Evolutionary conservation across 352 stramenopile species (phyloP).

Genomic region (Phytophthora boehmeriae): DNA sequence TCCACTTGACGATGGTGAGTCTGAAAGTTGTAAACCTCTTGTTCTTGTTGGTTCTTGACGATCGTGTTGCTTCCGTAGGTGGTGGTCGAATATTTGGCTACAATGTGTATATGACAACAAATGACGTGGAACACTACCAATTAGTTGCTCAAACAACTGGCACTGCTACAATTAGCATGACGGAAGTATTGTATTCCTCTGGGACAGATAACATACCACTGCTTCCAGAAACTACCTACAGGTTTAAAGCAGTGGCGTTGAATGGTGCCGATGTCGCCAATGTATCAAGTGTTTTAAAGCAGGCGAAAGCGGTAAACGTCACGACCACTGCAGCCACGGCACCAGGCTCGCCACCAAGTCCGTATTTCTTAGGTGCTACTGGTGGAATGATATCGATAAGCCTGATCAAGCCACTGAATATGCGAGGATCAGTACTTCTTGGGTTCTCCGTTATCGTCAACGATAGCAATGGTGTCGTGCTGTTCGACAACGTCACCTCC

Average conservation of each 20-base stretch:
- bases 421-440: slow-evolving; percentile 50
- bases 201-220: slow-evolving; percentile 27
- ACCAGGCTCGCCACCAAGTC: slow-evolving; percentile 43
- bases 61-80: slow-evolving; percentile 26
- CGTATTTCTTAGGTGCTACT: slow-evolving; percentile 58
- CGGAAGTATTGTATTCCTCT: slow-evolving; percentile 46
- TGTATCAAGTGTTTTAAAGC: slow-evolving; percentile 18
- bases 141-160: slow-evolving; percentile 38
- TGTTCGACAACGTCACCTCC: slow-evolving; percentile 25
- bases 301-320: slow-evolving; percentile 17
- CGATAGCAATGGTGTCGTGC: slow-evolving; percentile 16
- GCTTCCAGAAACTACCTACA: slow-evolving; percentile 41
- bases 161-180: slow-evolving; percentile 11
- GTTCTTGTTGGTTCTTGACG: no score
- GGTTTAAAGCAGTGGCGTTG: slow-evolving; percentile 58
- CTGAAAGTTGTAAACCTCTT: no score
- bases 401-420: slow-evolving; percentile 50
- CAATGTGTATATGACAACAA: slow-evolving; percentile 55
- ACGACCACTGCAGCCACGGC: slow-evolving; percentile 36
- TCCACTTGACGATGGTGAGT: slow-evolving; percentile 53
- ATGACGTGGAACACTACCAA: slow-evolving; percentile 41
- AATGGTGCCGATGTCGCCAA: slow-evolving; percentile 50
- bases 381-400: slow-evolving; percentile 54
- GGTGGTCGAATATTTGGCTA: slow-evolving; percentile 57
- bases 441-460: slow-evolving; percentile 52